phyloP scores from a whole-genome alignment of 1,139 yeast genomes.

The Geotrichum bryndzae region DNA sequence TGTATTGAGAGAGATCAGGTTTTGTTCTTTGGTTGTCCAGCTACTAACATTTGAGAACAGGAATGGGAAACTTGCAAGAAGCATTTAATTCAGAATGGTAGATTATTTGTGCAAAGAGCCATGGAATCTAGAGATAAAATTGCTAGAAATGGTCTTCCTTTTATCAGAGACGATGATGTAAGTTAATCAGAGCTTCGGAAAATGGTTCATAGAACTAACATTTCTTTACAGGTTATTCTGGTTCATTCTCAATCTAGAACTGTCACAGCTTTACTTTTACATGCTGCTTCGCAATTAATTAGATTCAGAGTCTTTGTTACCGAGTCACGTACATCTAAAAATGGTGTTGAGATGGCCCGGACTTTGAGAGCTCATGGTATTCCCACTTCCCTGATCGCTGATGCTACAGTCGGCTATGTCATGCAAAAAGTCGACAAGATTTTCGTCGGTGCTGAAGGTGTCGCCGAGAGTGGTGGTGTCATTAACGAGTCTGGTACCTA shows the following conservation, averaged over 20 bases:
- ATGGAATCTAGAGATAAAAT: conserved; percentile 82
- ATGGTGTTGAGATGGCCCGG: conserved; percentile 72
- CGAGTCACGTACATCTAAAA: conserved; percentile 82
- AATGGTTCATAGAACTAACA: not conserved
- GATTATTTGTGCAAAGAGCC: conserved; percentile 84
- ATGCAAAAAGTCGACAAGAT: conserved; percentile 89
- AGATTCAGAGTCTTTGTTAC: conserved; percentile 90
- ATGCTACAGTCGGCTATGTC: conserved; percentile 89
- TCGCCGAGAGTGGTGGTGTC: conserved; percentile 97
- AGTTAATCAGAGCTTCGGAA: conserved; percentile 21
- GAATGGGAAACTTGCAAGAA: conserved; percentile 95
- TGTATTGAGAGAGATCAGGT: not conserved
- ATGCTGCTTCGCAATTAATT: conserved; percentile 67
- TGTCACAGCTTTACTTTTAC: conserved; percentile 65
- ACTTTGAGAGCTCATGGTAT: conserved; percentile 66
- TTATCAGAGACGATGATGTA: conserved; percentile 85
- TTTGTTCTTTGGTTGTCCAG: not conserved
- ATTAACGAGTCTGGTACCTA: conserved; percentile 94
- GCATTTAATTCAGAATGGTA: conserved; percentile 89
- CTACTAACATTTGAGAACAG: conserved; percentile 13
- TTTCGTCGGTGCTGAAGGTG: conserved; percentile 97
- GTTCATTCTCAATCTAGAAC: conserved; percentile 94
- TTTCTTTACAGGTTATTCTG: conserved; percentile 41
- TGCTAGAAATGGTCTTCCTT: conserved; percentile 81
- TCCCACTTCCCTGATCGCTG: conserved; percentile 88